Evolutionary conservation across 1,139 yeast species (phyloP), one percentile per base, ranked within the genome.

Genomic region (Magnusiomyces tetraspermus): DNA sequence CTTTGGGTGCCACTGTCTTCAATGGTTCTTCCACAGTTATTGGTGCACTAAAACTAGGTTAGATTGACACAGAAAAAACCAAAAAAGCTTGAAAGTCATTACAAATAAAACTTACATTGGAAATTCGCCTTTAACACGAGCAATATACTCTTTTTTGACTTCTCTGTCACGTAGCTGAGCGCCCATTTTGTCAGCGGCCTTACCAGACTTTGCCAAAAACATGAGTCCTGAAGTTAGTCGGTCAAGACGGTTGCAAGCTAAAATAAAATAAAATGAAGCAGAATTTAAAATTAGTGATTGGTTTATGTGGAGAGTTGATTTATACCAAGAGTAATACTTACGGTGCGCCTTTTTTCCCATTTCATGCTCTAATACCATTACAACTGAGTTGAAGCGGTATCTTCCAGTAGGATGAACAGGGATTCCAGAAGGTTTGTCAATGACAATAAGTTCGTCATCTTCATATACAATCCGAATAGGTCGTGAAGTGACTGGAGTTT

Each of bases 321-420:
- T 8, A 8, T 28, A 11, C 11, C 33, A 28, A 28, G 11, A 11
- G 11, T 28, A 28, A 28, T 6, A 28, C 33, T 8, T 28, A 28
- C 33, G 33, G 11, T 28, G 33, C 11, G 11, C 33, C 33, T 6
- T 69, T 47, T 74, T 72, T 0, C 83, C 83, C 52, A 73, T 65
- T 57, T 88, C 90, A 53, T 79, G 80, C 64, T 85, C 82, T 57
- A 90, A 69, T 21, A 88, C 80, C 66, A 84, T 86, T n/a, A 95
- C 87, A 17, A 90, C 79, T 0, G 96, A 81, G 65, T 92, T 92
- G 69, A 79, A 88, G 55, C 95, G 73, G 69, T 83, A 92, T 55
- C 97, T 73, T 0, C 98, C 99, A 0, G 97, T 85, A 1, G 99
- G 98, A 66, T 92, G 98, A 1, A 85, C 97, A 0, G 99, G 97